Percentiles rank a stretch among this genome's conserved stretches.
These are phyloP conservation scores for Dendrocalamus sinicus DNA, from an alignment of 176 grass and related monocot species.

Conservation along the genomic window DNA sequence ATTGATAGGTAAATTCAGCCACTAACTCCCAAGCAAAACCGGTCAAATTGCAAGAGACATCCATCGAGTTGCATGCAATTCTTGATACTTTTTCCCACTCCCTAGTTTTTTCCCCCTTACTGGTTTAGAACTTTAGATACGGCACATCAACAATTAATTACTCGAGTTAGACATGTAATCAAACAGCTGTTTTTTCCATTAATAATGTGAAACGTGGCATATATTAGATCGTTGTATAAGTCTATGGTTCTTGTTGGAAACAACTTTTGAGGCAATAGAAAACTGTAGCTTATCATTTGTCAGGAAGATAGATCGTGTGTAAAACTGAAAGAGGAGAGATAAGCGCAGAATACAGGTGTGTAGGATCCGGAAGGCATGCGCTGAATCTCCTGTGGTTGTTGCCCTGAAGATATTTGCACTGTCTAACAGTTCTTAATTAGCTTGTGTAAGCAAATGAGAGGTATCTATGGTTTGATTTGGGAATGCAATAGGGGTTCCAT, in stretches of 20 bases:
- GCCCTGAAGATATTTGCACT: too few species aligned
- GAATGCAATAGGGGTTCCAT: too few species aligned
- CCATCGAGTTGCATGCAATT: neutral
- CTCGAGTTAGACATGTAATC: conserved; percentile 13
- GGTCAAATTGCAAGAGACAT: neutral
- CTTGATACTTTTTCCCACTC: neutral
- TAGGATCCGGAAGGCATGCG: too few species aligned
- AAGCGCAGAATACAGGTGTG: too few species aligned
- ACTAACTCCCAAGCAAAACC: neutral
- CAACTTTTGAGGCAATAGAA: too few species aligned
- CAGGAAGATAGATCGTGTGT: too few species aligned
- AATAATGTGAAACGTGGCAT: too few species aligned
- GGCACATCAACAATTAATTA: neutral
- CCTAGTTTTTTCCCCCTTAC: neutral
- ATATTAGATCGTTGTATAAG: too few species aligned
- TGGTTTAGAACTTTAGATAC: neutral
- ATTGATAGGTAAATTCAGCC: neutral
- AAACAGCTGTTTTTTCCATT: neutral
- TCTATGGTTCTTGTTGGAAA: too few species aligned
- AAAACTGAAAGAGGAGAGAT: too few species aligned
- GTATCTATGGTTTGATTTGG: neutral
- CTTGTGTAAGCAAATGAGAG: conserved; percentile 23
- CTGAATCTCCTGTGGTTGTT: too few species aligned
- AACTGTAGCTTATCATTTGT: too few species aligned
- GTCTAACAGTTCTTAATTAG: neutral